These are phyloP conservation scores for Litsea cubeba DNA, from an alignment of 164 flowering plant species.

Conservation along the genomic window DNA sequence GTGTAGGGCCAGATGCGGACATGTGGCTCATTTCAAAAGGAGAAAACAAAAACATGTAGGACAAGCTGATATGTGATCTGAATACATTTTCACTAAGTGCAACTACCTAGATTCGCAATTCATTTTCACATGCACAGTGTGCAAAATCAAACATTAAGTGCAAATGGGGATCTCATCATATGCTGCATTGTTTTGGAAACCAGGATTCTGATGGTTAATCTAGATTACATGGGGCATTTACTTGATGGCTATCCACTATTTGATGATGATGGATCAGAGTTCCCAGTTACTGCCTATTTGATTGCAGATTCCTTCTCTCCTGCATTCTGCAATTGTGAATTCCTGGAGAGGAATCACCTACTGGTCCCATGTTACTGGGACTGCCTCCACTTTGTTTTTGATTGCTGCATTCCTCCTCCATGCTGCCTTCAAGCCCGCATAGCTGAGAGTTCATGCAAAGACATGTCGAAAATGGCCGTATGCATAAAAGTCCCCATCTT, in stretches of 20 bases:
- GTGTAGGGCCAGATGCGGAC: no score
- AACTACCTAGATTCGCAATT: no score
- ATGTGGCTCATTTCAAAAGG: no score
- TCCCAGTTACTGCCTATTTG: conserved; percentile 3
- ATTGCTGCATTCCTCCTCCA: conserved; percentile 3
- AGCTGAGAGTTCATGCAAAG: conserved; percentile 9
- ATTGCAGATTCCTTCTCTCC: background rate
- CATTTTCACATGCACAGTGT: background rate
- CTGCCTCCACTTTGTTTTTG: background rate
- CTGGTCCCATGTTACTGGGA: background rate
- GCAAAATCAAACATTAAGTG: background rate
- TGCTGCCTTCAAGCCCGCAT: conserved; percentile 13
- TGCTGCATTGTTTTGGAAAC: background rate
- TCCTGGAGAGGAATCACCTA: conserved; percentile 9
- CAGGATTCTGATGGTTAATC: background rate
- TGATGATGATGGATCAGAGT: background rate
- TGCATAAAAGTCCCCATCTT: no score
- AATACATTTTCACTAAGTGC: no score
- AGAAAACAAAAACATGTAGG: no score
- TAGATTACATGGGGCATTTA: background rate
- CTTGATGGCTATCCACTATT: background rate
- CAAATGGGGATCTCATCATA: background rate
- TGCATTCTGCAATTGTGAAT: conserved; percentile 8
- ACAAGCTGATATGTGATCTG: no score
- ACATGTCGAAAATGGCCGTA: conserved; percentile 15